Evolutionary conservation across 306 rosid genomes (phyloP).

Genomic region (Sindora glabra): DNA sequence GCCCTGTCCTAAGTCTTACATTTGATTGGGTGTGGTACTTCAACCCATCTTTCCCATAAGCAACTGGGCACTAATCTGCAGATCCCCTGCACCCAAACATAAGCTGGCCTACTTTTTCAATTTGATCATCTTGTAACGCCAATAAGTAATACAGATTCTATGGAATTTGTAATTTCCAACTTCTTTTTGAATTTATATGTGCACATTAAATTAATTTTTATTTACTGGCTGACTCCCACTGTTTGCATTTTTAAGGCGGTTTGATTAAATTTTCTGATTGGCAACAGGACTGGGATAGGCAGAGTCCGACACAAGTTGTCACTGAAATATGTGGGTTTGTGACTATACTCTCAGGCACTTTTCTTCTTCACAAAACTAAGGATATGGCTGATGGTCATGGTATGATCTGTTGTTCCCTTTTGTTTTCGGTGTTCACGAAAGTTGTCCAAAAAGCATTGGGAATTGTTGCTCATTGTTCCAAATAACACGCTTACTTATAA

Average conservation of each 20-base stretch:
- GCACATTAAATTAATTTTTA: not conserved
- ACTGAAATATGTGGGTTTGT: slow-evolving; percentile 98
- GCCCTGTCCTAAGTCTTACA: too few relatives aligned
- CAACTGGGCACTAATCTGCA: not conserved
- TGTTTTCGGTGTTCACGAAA: not conserved
- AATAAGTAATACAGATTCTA: not conserved
- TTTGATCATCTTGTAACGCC: not conserved
- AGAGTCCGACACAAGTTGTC: slow-evolving; percentile 96
- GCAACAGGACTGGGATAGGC: slow-evolving; percentile 98
- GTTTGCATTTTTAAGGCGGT: slow-evolving; percentile 5
- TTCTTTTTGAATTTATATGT: not conserved
- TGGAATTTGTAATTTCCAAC: not conserved
- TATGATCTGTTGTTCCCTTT: slow-evolving; percentile 22
- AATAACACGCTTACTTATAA: not conserved
- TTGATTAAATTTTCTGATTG: slow-evolving; percentile 15
- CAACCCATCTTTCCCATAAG: not conserved
- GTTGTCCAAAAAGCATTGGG: not conserved
- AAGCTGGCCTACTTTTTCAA: not conserved
- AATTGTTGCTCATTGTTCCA: not conserved
- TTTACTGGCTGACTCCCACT: not conserved
- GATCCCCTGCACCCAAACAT: not conserved
- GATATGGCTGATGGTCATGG: slow-evolving; percentile 96
- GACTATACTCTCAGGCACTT: slow-evolving; percentile 97
- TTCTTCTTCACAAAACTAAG: slow-evolving; percentile 98
- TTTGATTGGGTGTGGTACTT: not conserved